Evolutionary conservation across 371 early-diverging fungal species (phyloP), one percentile per base, ranked within the genome.

Genomic region (Entomophthora muscae): DNA sequence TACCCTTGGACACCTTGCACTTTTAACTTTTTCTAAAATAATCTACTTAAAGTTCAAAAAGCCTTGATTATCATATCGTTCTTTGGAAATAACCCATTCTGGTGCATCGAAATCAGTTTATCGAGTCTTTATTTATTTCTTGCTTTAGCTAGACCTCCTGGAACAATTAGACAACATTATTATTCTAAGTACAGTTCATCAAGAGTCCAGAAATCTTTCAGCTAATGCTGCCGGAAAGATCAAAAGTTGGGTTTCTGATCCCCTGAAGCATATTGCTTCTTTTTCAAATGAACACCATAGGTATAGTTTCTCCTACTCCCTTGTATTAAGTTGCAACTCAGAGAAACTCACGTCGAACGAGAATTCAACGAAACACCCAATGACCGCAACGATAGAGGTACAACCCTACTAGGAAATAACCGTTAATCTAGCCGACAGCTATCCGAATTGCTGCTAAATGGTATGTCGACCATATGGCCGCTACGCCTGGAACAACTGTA

Each of bases 221-320:
- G 63, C 81, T 32, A 77, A 88, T 0, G 77, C 89, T 2, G 89
- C 92, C 69, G 81, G 84, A 60, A 80, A 93, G n/a, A 72, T 93
- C 24, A 80, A 90, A 24, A 71, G 79, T 10, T 73, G 95, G 33
- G 72, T 88, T 13, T 72, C 74, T 22, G 85, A 91, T 65, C 76
- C 74, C 32, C 78, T 78, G 22, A 79, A 85, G 55, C 78, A 79
- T 10, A 90, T 91, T 69, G 90, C 82, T 66, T 84, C 93, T 31
- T 95, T 97, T 75, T 89, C 89, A 3, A 95, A 97, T 73, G 96
- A 97, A 67, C 91, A 91, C 66, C 88, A 90, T 74, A 72, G 83
- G 77, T 84, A 56, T 21, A 32, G 12, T 22, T 26, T 23, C 21
- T 28, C 56, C 53, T 61, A 2, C 33, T 1, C 7, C 22, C 1